Conservation (phyloP, 331 rosid species). For the Telfairia occidentalis region DNA sequence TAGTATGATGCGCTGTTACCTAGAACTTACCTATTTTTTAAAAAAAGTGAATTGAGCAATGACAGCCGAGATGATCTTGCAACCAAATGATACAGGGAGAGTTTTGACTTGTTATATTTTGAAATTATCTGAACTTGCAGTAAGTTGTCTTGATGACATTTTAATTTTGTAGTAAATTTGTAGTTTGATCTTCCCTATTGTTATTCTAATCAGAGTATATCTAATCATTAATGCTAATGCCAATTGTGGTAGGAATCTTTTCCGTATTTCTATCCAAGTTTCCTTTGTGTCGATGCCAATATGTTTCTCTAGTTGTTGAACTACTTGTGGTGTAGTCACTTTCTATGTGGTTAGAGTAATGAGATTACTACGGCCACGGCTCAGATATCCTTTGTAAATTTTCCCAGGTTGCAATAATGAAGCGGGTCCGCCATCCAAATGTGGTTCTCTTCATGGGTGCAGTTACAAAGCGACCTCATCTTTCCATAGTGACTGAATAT, state of each 20-base stretch:
- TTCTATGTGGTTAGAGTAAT: neutral
- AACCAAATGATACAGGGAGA: neutral
- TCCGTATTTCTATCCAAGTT: too few species aligned
- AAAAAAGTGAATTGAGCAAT: neutral
- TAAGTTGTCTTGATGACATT: neutral
- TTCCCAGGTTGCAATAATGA: slow-evolving; percentile 91
- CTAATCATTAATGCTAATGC: neutral
- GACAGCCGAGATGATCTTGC: neutral
- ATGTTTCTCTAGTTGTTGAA: neutral
- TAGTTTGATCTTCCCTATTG: neutral
- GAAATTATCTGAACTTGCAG: neutral
- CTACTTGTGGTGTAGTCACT: neutral
- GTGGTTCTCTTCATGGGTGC: slow-evolving; percentile 99
- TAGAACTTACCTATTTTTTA: neutral
- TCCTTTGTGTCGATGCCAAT: neutral
- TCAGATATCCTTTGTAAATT: slow-evolving; percentile 15
- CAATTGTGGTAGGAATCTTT: neutral
- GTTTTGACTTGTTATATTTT: neutral
- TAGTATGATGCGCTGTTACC: neutral
- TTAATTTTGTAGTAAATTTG: neutral
- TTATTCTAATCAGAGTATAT: neutral
- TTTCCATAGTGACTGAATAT: slow-evolving; percentile 89
- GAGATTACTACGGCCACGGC: neutral
- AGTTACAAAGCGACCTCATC: slow-evolving; percentile 78
- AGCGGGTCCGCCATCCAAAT: slow-evolving; percentile 93